These are phyloP conservation scores for Salix suchowensis DNA, from an alignment of 345 rosid genomes.

Conservation along the genomic window DNA sequence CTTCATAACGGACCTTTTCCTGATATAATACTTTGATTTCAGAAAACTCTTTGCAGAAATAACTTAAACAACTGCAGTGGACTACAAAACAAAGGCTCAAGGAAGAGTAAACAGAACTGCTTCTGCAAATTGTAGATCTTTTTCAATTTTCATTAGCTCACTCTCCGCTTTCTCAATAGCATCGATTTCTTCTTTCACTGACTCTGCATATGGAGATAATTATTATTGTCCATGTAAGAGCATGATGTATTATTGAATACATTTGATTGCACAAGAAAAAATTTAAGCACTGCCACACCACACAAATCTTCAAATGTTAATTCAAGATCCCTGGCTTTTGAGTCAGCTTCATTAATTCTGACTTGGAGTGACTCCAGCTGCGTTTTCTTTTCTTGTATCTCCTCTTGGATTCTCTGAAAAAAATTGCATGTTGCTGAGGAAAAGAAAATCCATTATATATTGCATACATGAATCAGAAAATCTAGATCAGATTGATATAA, in stretches of 20 bases:
- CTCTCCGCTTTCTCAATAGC: slow-evolving; percentile 73
- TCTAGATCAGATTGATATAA: slow-evolving; percentile 17
- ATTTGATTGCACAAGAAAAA: not conserved
- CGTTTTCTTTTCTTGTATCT: slow-evolving; percentile 49
- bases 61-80: slow-evolving; percentile 6
- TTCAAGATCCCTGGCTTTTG: slow-evolving; percentile 51
- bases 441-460: not conserved
- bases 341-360: slow-evolving; percentile 51
- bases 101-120: slow-evolving; percentile 33
- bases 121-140: slow-evolving; percentile 51
- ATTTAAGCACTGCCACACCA: slow-evolving; percentile 38
- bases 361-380: slow-evolving; percentile 40
- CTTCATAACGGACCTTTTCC: slow-evolving; percentile 76
- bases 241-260: not conserved
- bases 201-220: slow-evolving; percentile 35
- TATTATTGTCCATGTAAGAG: not conserved
- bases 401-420: slow-evolving; percentile 47
- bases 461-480: slow-evolving; percentile 4
- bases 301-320: slow-evolving; percentile 54
- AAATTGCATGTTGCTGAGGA: slow-evolving; percentile 10
- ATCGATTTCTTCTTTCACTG: slow-evolving; percentile 66
- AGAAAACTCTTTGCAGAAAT: slow-evolving; percentile 5
- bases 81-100: slow-evolving; percentile 2
- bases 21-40: slow-evolving; percentile 34
- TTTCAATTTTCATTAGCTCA: slow-evolving; percentile 67